Percentiles rank a stretch among this genome's conserved stretches.
Evolutionary conservation across 2,329 filamentous ascomycete species (phyloP).

Genomic region (Aurifilum marmelostoma): DNA sequence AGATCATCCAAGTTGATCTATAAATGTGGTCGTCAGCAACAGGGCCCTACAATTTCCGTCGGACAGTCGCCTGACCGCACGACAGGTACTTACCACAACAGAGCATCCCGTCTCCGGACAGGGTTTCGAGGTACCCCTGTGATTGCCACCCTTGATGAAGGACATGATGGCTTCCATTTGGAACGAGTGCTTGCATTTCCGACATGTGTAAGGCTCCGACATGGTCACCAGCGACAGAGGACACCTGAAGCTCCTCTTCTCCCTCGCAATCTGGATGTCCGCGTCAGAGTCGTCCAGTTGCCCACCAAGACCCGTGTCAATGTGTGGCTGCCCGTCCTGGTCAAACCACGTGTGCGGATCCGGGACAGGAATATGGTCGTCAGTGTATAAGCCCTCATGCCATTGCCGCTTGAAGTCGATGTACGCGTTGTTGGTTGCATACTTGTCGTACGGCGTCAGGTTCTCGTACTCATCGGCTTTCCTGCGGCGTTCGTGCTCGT

Average conservation of each 20-base stretch:
- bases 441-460: slow-evolving; percentile 50
- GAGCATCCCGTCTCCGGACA: slow-evolving; percentile 71
- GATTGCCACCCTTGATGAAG: slow-evolving; percentile 44
- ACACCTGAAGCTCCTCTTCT: slow-evolving; percentile 68
- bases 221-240: slow-evolving; percentile 69
- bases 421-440: slow-evolving; percentile 62
- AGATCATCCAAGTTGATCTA: slow-evolving; percentile 55
- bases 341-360: slow-evolving; percentile 60
- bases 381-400: slow-evolving; percentile 56
- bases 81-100: slow-evolving; percentile 46
- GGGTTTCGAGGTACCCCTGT: slow-evolving; percentile 41
- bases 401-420: slow-evolving; percentile 60
- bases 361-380: slow-evolving; percentile 54
- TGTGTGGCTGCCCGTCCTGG: slow-evolving; percentile 44
- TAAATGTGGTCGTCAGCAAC: slow-evolving; percentile 17
- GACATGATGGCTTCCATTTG: slow-evolving; percentile 67
- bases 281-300: slow-evolving; percentile 60
- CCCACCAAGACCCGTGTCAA: slow-evolving; percentile 30
- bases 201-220: slow-evolving; percentile 67
- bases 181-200: slow-evolving; percentile 72
- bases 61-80: background rate
- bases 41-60: background rate
- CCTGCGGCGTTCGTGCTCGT: slow-evolving; percentile 39
- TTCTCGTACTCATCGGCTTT: slow-evolving; percentile 48
- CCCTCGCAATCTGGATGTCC: slow-evolving; percentile 68